Conservation (phyloP, 2,329 filamentous ascomycete genomes). For the Colletotrichum sublineola region DNA sequence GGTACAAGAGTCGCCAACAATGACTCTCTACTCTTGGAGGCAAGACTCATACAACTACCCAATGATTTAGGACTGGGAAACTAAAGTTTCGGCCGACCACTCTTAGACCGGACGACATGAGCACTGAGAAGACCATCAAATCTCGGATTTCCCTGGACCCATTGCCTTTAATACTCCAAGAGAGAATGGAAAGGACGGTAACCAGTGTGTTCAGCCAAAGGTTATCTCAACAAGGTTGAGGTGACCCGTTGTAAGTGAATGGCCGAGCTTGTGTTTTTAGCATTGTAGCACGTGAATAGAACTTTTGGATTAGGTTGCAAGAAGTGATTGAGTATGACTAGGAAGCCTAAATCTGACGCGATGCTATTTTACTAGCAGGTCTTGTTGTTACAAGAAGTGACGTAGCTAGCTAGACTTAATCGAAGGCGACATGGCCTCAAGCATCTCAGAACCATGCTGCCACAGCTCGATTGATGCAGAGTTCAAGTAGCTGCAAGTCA, state of each 20-base stretch:
- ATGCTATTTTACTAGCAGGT: too few relatives aligned
- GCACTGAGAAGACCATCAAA: neutral
- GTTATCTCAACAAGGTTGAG: neutral
- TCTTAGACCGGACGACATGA: neutral
- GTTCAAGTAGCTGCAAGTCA: neutral
- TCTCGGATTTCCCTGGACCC: neutral
- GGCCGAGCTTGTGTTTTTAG: neutral
- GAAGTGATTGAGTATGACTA: neutral
- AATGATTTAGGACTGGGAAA: neutral
- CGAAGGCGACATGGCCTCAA: neutral
- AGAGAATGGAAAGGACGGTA: neutral
- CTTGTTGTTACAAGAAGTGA: neutral
- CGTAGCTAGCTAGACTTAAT: neutral
- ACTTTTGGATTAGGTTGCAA: neutral
- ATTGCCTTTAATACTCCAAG: too few relatives aligned
- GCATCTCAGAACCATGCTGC: neutral
- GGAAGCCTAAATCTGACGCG: too few relatives aligned
- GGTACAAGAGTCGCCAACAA: neutral
- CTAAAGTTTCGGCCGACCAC: too few relatives aligned
- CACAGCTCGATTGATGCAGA: slow-evolving; percentile 1
- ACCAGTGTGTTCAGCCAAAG: too few relatives aligned
- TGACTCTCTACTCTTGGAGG: neutral
- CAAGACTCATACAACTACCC: neutral
- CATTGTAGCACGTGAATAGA: neutral
- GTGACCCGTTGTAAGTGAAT: too few relatives aligned